Evolutionary conservation across 495 filamentous ascomycete species (phyloP).

Genomic region (Daldinia childiae): DNA sequence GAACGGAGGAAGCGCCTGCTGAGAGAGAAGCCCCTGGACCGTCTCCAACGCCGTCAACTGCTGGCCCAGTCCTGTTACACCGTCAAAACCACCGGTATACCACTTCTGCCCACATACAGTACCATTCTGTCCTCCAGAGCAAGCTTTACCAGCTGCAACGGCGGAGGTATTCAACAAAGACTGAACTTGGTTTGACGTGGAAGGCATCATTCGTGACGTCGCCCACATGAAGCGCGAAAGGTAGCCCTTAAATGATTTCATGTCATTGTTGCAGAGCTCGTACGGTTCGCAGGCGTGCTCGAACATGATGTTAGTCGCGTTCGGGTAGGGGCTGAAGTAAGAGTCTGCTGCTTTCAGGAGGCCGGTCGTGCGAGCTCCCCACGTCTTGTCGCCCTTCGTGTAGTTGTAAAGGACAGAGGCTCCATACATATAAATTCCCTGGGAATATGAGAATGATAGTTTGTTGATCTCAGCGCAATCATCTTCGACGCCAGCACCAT

Average conservation of each 20-base stretch:
- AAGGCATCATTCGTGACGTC: slow-evolving; percentile 68
- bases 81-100: slow-evolving; percentile 70
- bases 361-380: slow-evolving; percentile 59
- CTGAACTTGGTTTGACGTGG: slow-evolving; percentile 61
- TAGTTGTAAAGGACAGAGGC: slow-evolving; percentile 72
- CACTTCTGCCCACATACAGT: slow-evolving; percentile 77
- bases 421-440: slow-evolving; percentile 72
- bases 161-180: slow-evolving; percentile 66
- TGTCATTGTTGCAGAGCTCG: slow-evolving; percentile 72
- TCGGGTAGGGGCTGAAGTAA: slow-evolving; percentile 48
- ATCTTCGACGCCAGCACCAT: slow-evolving; percentile 59
- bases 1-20: slow-evolving; percentile 49
- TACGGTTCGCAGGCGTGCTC: slow-evolving; percentile 78
- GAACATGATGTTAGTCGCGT: slow-evolving; percentile 66
- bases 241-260: slow-evolving; percentile 83
- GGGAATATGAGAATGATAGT: slow-evolving; percentile 68
- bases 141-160: slow-evolving; percentile 69
- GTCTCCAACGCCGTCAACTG: slow-evolving; percentile 77
- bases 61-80: slow-evolving; percentile 68
- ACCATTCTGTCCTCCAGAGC: slow-evolving; percentile 64
- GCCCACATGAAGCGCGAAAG: slow-evolving; percentile 77
- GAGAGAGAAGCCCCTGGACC: slow-evolving; percentile 65
- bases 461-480: slow-evolving; percentile 60
- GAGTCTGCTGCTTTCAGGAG: slow-evolving; percentile 56
- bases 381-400: slow-evolving; percentile 62